Evolutionary conservation across 2,329 filamentous ascomycete genomes (phyloP).

Genomic region (Fusarium abutilonis): DNA sequence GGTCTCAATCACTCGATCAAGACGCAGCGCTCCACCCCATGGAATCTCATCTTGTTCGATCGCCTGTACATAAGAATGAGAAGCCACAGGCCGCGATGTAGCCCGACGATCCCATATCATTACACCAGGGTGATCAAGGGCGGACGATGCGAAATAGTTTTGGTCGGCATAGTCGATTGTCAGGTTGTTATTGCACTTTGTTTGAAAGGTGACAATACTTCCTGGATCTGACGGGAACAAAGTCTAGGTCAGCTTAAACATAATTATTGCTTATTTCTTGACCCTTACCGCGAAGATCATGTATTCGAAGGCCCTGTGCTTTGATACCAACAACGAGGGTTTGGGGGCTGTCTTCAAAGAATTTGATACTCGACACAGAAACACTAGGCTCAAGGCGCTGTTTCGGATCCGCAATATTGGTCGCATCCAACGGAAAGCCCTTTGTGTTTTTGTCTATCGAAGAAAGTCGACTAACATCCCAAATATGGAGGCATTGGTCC

Average conservation of each 20-base stretch:
- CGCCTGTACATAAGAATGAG: conserved; percentile 64
- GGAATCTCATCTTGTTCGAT: conserved; percentile 69
- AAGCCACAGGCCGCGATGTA: conserved; percentile 62
- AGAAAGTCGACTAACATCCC: conserved; percentile 75
- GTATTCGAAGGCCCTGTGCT: conserved; percentile 77
- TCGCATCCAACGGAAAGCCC: conserved; percentile 61
- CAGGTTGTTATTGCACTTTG: conserved; percentile 75
- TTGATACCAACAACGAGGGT: conserved; percentile 80
- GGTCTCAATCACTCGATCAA: conserved; percentile 66
- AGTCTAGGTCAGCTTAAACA: neutral
- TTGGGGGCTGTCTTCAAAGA: conserved; percentile 80
- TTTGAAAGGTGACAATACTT: conserved; percentile 68
- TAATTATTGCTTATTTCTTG: neutral
- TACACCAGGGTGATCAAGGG: conserved; percentile 76
- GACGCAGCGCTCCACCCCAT: conserved; percentile 69
- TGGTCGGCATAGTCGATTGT: conserved; percentile 82
- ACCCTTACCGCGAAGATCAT: conserved; percentile 76
- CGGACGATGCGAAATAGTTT: conserved; percentile 86
- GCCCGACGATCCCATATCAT: conserved; percentile 82
- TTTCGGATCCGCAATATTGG: conserved; percentile 65
- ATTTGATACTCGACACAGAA: conserved; percentile 83
- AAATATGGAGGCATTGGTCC: conserved; percentile 84
- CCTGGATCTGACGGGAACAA: conserved; percentile 53
- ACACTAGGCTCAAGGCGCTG: conserved; percentile 71
- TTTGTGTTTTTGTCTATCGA: conserved; percentile 57